Evolutionary conservation across 148 eudicot genomes (phyloP).

Genomic region (Camellia japonica): DNA sequence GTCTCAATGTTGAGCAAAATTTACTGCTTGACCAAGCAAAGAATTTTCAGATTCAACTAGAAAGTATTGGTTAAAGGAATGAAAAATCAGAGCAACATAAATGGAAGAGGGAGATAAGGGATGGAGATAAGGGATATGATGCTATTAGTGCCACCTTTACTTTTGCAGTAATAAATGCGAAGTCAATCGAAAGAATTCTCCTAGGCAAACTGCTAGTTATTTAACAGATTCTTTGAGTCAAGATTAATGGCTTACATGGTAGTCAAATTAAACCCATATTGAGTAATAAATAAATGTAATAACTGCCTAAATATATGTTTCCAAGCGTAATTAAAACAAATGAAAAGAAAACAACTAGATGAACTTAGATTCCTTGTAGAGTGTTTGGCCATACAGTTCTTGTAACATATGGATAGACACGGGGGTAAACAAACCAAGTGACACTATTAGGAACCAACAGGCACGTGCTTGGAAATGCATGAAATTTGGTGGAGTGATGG

Average conservation of each 20-base stretch:
- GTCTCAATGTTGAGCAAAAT: too few relatives aligned
- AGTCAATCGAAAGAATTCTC: not conserved
- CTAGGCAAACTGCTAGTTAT: not conserved
- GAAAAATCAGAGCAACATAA: not conserved
- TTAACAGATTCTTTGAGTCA: not conserved
- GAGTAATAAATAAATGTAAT: not conserved
- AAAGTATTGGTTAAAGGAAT: not conserved
- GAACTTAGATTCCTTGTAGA: not conserved
- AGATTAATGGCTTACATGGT: not conserved
- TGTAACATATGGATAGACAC: too few relatives aligned
- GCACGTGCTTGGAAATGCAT: too few relatives aligned
- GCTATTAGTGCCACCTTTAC: not conserved
- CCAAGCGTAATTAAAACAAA: not conserved
- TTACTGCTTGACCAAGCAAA: too few relatives aligned
- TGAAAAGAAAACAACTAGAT: not conserved
- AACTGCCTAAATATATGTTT: not conserved
- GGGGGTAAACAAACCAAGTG: too few relatives aligned
- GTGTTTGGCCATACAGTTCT: too few relatives aligned
- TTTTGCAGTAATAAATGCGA: not conserved
- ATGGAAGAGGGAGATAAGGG: not conserved
- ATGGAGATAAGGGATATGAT: not conserved
- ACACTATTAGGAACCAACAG: too few relatives aligned
- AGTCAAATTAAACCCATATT: not conserved
- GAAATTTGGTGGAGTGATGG: too few relatives aligned
- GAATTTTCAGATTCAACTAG: too few relatives aligned